phyloP scores from a whole-genome alignment of 495 filamentous ascomycete genomes.

The Neurospora hispaniola region DNA sequence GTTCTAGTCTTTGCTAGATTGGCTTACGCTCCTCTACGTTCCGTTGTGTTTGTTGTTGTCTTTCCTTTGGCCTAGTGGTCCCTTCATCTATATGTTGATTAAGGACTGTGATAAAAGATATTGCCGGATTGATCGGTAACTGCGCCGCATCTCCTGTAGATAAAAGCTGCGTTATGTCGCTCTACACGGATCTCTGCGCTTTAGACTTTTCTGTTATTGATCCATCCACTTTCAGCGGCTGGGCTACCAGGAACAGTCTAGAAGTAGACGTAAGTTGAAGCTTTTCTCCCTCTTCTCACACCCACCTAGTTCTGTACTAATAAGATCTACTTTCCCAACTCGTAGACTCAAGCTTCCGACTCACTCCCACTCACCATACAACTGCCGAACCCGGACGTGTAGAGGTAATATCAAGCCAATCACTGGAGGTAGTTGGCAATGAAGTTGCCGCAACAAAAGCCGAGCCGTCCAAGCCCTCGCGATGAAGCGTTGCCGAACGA shows the following conservation, averaged over 20 bases:
- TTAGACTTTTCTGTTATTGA: background rate
- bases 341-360: no score
- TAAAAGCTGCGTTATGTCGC: background rate
- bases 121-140: background rate
- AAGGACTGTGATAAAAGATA: background rate
- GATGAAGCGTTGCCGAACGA: no score
- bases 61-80: background rate
- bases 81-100: background rate
- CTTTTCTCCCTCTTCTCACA: background rate
- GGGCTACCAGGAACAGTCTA: background rate
- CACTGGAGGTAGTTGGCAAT: no score
- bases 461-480: no score
- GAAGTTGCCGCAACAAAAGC: no score
- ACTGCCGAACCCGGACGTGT: no score
- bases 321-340: background rate
- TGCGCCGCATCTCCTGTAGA: background rate
- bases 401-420: no score
- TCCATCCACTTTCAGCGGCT: background rate
- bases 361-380: no score
- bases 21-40: background rate
- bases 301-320: background rate
- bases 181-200: background rate
- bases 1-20: background rate
- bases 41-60: fast-evolving
- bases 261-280: background rate